These are phyloP conservation scores for Vitis hybrid DNA, from an alignment of 177 flowering plant genomes.

Conservation along the genomic window DNA sequence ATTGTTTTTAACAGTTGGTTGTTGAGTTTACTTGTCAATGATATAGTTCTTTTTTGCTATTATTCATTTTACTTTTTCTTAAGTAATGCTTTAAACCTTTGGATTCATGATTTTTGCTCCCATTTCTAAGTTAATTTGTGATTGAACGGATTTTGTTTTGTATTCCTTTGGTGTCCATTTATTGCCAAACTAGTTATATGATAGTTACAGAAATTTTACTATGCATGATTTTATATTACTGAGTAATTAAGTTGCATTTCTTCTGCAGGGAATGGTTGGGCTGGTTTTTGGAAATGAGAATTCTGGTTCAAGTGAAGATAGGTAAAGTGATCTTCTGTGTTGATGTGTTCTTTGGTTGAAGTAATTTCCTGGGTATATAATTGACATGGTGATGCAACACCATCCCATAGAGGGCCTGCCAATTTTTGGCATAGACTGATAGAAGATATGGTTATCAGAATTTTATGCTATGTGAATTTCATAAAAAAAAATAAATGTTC, in stretches of 20 bases:
- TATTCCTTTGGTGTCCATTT: background rate
- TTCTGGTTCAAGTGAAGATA: conserved; percentile 55
- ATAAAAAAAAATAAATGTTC: background rate
- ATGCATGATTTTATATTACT: background rate
- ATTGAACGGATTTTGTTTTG: too few relatives aligned
- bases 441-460: background rate
- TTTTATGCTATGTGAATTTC: background rate
- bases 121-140: too few relatives aligned
- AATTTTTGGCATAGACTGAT: background rate
- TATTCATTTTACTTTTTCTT: too few relatives aligned
- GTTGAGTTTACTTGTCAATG: too few relatives aligned
- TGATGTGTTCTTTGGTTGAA: background rate
- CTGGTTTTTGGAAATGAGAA: conserved; percentile 85
- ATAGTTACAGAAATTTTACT: background rate
- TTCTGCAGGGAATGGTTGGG: conserved; percentile 88
- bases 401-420: background rate
- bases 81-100: too few relatives aligned
- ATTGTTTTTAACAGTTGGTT: too few relatives aligned
- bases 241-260: background rate
- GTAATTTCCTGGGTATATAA: background rate
- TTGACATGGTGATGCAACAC: background rate
- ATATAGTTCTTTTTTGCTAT: too few relatives aligned
- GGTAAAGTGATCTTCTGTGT: background rate
- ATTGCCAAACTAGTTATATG: background rate
- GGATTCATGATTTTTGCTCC: too few relatives aligned